phyloP scores from a whole-genome alignment of 2,329 filamentous ascomycete genomes.

The Aureobasidium sp. region DNA sequence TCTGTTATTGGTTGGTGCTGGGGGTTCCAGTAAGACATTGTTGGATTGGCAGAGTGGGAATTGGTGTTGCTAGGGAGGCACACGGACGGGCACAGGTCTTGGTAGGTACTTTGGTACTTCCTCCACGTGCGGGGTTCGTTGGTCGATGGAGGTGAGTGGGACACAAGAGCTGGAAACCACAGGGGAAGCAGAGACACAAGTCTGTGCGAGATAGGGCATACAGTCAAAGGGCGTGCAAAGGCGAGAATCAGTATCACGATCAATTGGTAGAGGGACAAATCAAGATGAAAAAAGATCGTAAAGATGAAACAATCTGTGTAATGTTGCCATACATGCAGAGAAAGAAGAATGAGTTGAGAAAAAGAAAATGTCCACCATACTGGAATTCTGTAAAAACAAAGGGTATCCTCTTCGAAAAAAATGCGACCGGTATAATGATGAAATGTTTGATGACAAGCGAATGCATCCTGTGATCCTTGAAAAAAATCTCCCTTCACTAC shows the following conservation, averaged over 20 bases:
- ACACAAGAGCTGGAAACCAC: too few relatives aligned
- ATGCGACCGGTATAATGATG: constrained; percentile 10
- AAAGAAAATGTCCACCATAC: background rate
- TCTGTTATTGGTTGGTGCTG: too few relatives aligned
- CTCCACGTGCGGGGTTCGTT: constrained; percentile 12
- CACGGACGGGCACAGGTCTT: background rate
- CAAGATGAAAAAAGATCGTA: background rate
- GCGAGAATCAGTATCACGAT: too few relatives aligned
- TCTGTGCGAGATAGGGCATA: constrained; percentile 4
- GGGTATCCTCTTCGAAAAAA: constrained; percentile 15
- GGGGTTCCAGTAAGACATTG: background rate
- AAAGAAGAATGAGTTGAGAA: background rate
- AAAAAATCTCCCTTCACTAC: background rate
- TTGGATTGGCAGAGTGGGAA: background rate
- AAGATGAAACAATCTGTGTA: background rate
- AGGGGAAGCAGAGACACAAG: background rate
- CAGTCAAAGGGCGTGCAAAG: background rate
- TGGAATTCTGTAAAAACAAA: constrained; percentile 6
- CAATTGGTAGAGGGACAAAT: background rate
- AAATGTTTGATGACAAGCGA: constrained; percentile 15
- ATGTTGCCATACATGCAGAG: background rate
- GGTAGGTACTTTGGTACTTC: background rate
- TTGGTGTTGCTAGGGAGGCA: background rate
- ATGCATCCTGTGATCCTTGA: constrained; percentile 12
- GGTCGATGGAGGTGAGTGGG: background rate